These are phyloP conservation scores for Globisporangium spinosum DNA, from an alignment of 352 stramenopile genomes.

Conservation along the genomic window DNA sequence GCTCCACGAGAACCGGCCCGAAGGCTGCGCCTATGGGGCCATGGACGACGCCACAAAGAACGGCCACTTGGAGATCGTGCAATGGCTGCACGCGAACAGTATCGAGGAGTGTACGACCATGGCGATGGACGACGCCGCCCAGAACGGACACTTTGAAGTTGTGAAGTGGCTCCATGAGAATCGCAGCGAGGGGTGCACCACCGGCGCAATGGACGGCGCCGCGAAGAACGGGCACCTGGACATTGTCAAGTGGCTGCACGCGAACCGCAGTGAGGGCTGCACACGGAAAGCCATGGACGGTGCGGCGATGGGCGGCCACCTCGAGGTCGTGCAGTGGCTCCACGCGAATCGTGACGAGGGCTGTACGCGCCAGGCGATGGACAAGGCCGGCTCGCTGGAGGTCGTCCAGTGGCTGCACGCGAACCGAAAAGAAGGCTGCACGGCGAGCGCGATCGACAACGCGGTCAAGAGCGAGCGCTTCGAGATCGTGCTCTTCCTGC, in stretches of 20 bases:
- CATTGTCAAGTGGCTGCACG: conserved; percentile 13
- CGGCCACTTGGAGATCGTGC: conserved; percentile 12
- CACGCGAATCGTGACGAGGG: conserved; percentile 27
- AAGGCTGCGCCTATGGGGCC: conserved; percentile 23
- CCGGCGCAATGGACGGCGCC: conserved; percentile 17
- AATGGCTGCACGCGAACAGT: conserved; percentile 16
- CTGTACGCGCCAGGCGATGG: conserved; percentile 17
- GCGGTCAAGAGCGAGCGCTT: conserved; percentile 13
- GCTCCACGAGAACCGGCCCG: conserved; percentile 19
- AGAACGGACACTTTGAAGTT: conserved; percentile 10
- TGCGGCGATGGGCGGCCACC: conserved; percentile 21
- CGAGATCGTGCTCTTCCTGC: conserved; percentile 12
- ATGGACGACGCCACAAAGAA: conserved; percentile 20
- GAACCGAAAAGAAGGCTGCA: conserved; percentile 20
- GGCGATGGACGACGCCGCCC: conserved; percentile 19
- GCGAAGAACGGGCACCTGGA: conserved; percentile 7
- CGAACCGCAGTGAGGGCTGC: conserved; percentile 7
- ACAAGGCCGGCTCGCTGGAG: conserved; percentile 13
- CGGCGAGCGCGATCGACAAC: conserved; percentile 13
- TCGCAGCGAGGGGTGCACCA: conserved; percentile 17
- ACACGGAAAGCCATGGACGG: conserved; percentile 14
- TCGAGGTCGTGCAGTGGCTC: conserved; percentile 33
- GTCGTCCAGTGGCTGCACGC: conserved; percentile 19
- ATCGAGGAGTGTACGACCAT: conserved; percentile 19
- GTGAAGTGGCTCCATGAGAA: conserved; percentile 18